Conservation (phyloP, 2,329 filamentous ascomycete species). For the Cladophialophora exuberans region DNA sequence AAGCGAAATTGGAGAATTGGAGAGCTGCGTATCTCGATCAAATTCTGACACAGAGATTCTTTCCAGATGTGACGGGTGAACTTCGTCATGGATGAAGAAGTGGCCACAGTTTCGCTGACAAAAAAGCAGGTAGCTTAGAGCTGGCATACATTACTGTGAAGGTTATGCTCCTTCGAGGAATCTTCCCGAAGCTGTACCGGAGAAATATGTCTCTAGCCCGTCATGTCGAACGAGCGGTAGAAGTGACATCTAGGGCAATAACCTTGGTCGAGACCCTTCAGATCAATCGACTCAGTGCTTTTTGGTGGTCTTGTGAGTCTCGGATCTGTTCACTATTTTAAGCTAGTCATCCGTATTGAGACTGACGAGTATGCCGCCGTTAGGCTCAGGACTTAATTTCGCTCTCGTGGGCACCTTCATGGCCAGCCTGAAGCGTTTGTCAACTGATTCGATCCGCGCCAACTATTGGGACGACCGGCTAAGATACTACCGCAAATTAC, state of each 20-base stretch:
- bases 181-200: slow-evolving; percentile 22
- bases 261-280: slow-evolving; percentile 20
- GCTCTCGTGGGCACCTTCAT: slow-evolving; percentile 21
- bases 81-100: no score
- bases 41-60: slow-evolving; percentile 17
- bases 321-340: not conserved
- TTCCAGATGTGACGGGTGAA: slow-evolving; percentile 23
- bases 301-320: slow-evolving; percentile 25
- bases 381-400: slow-evolving; percentile 22
- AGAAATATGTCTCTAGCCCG: slow-evolving; percentile 12
- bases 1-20: slow-evolving; percentile 15
- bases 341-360: no score
- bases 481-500: slow-evolving; percentile 14
- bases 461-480: slow-evolving; percentile 18
- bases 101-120: no score
- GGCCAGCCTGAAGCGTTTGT: slow-evolving; percentile 22
- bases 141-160: slow-evolving; percentile 19
- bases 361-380: no score
- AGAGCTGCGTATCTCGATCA: slow-evolving; percentile 16
- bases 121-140: slow-evolving; percentile 22
- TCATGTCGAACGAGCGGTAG: slow-evolving; percentile 12
- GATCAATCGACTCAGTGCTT: slow-evolving; percentile 21
- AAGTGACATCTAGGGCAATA: slow-evolving; percentile 13
- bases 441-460: slow-evolving; percentile 14
- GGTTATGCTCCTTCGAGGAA: slow-evolving; percentile 22